Evolutionary conservation across 78 protist genomes (phyloP), one percentile per base, ranked within the genome.

Genomic region (Anaeramoeba flamelloides): DNA sequence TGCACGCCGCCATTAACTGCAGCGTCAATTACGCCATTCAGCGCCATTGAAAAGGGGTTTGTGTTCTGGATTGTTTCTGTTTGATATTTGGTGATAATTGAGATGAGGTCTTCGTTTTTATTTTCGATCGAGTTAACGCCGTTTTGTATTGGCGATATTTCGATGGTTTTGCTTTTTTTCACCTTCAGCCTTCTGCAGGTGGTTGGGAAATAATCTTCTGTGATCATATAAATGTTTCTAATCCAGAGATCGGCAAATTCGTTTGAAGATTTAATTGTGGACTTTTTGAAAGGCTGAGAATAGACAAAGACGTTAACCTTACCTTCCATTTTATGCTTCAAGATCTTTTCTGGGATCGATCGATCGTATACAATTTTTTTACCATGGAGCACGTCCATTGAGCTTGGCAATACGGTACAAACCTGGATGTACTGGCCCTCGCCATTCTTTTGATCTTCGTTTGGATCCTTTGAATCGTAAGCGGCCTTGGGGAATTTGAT

Each of bases 181-280:
- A 88, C 84, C 39, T 85, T 84, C 1, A 87, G 80, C 22, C 91
- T 81, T 36, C 88, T n/a, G 36, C 80, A 87, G 8, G 82, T 80
- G 1, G 83, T 86, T 69, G 91, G 91, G 79, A 88, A 86, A 1
- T 81, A 32, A 32, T 83, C 89, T 26, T 85, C 74, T 37, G 80
- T 41, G n/a, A 53, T 74, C 65, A 40, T 82, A 12, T 83, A 75
- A 31, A 83, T 75, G 75, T 88, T 88, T 0, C 34, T 41, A 31
- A 86, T 78, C 91, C 91, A 88, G 53, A 88, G 85, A 33, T 85
- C 89, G 40, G 69, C 79, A 81, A 89, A 85, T 39, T 89, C 89
- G 79, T 89, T 84, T 31, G 53, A n/a, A n/a, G n/a, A n/a, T n/a
- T n/a, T 80, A 33, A 75, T 86, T 74, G 74, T 76, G 78, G 8